Percentiles rank a stretch among this genome's conserved stretches.
Evolutionary conservation across 805 yeast species (phyloP).

Genomic region (Schwanniomyces sp.): DNA sequence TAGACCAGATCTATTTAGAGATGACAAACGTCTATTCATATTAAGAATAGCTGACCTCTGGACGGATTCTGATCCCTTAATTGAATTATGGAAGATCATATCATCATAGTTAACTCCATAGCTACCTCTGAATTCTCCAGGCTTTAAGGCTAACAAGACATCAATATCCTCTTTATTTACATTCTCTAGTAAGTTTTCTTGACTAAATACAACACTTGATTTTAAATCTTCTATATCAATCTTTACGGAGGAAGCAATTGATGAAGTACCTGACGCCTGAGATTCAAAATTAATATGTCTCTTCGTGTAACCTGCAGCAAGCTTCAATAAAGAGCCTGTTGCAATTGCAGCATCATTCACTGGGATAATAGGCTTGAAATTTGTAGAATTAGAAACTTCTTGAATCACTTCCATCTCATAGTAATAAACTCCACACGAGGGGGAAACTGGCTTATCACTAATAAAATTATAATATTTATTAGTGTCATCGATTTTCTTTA

Average conservation of each 20-base stretch:
- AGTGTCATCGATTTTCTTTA: not conserved
- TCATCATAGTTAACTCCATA: slow-evolving; percentile 42
- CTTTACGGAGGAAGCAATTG: slow-evolving; percentile 8
- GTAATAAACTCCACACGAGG: slow-evolving; percentile 38
- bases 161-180: slow-evolving; percentile 17
- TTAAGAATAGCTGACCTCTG: slow-evolving; percentile 32
- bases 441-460: slow-evolving; percentile 31
- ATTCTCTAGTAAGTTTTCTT: slow-evolving; percentile 13
- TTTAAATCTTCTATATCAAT: slow-evolving; percentile 32
- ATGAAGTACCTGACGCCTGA: slow-evolving; percentile 1
- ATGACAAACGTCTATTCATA: slow-evolving; percentile 36
- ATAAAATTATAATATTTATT: slow-evolving; percentile 35
- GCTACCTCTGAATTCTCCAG: slow-evolving; percentile 43
- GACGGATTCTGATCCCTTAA: slow-evolving; percentile 26
- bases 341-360: slow-evolving; percentile 35
- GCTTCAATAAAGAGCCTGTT: slow-evolving; percentile 28
- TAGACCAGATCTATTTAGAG: slow-evolving; percentile 23
- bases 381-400: slow-evolving; percentile 29
- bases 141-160: slow-evolving; percentile 29
- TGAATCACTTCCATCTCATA: slow-evolving; percentile 41
- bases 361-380: slow-evolving; percentile 29
- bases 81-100: slow-evolving; percentile 38
- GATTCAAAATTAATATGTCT: slow-evolving; percentile 22
- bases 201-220: slow-evolving; percentile 22
- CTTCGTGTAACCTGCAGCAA: slow-evolving; percentile 36